Evolutionary conservation across 495 filamentous ascomycete species (phyloP), one percentile per base, ranked within the genome.

Genomic region (Amorphotheca resinae): DNA sequence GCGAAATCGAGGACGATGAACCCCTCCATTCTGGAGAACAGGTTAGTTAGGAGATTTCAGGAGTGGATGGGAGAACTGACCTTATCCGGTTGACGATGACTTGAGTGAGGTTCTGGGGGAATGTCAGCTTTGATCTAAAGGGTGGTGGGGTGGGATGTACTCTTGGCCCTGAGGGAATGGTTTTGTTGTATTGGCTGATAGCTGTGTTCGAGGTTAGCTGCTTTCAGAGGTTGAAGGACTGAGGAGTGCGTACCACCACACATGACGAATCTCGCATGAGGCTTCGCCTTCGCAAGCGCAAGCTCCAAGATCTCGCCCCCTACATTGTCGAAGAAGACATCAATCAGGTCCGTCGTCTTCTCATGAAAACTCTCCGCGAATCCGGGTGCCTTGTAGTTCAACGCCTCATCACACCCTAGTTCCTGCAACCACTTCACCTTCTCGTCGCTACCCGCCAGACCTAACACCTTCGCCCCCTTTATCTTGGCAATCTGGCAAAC

Each of bases 321-420:
- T n/a, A 82, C 79, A 52, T 83, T 82, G 50, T 83, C 80, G 56
- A 72, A 82, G 52, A 72, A 83, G 16, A 84, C 67, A 44, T 84
- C 74, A 12, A 82, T 76, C 47, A 61, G 76, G 0, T 71, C 71
- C 25, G 77, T 73, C 14, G 80, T 82, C 9, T 66, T 76, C 49
- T 65, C 64, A 42, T 51, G 60, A 32, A 85, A 67, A 38, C 81
- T 69, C 38, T 68, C 42, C 41, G 58, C 56, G 48, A 84, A 87
- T 6, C 60, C 57, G 0, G 63, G 41, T 33, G 58, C 61, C 59
- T 81, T 81, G 60, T 84, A 85, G 63, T 83, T 80, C 45, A 85
- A 44, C 33, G 76, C 80, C 17, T 70, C 61, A 59, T 85, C 78
- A 32, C 74, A 78, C 0, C 80, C 79, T 8, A 82, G 59, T 43